Conservation (phyloP, 2,329 filamentous ascomycete genomes). For the Aspergillus pseudoterreus region DNA sequence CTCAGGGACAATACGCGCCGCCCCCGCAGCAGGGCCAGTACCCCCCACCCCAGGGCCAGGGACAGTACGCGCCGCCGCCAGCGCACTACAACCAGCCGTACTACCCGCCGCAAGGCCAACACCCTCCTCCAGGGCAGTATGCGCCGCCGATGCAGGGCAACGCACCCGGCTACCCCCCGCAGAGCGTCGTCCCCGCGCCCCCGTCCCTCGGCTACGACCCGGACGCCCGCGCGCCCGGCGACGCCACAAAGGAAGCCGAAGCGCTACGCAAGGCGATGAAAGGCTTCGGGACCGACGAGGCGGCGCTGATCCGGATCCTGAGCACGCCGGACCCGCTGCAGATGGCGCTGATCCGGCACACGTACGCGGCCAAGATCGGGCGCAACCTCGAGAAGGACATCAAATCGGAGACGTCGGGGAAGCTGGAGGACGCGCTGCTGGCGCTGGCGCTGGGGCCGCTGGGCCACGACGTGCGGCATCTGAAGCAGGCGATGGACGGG, state of each 20-base stretch:
- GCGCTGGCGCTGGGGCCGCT: slow-evolving; percentile 70
- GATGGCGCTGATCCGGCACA: slow-evolving; percentile 59
- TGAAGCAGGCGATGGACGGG: slow-evolving; percentile 54
- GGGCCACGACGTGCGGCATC: slow-evolving; percentile 64
- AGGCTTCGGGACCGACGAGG: slow-evolving; percentile 46
- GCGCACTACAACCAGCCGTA: not conserved
- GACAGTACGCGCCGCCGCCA: not conserved
- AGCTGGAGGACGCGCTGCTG: slow-evolving; percentile 66
- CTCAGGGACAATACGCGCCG: not conserved
- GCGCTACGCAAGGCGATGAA: slow-evolving; percentile 76
- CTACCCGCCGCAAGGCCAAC: not conserved
- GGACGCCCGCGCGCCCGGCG: slow-evolving; percentile 57
- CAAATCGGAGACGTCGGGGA: slow-evolving; percentile 67
- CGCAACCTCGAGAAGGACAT: slow-evolving; percentile 71
- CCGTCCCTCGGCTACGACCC: slow-evolving; percentile 69
- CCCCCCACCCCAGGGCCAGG: not conserved
- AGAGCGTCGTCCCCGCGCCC: slow-evolving; percentile 45
- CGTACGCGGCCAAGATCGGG: slow-evolving; percentile 59
- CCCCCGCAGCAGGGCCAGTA: not conserved
- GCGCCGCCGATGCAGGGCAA: not conserved
- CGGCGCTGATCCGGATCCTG: slow-evolving; percentile 63
- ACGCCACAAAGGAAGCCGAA: slow-evolving; percentile 58
- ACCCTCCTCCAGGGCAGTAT: not conserved
- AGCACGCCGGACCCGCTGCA: slow-evolving; percentile 69
- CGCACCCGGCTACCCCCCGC: not conserved